A percentile compares a stretch with the other conserved stretches of the same genome.
These are phyloP conservation scores for Microcyclosporella mali DNA, from an alignment of 2,329 filamentous ascomycete genomes.

Conservation along the genomic window DNA sequence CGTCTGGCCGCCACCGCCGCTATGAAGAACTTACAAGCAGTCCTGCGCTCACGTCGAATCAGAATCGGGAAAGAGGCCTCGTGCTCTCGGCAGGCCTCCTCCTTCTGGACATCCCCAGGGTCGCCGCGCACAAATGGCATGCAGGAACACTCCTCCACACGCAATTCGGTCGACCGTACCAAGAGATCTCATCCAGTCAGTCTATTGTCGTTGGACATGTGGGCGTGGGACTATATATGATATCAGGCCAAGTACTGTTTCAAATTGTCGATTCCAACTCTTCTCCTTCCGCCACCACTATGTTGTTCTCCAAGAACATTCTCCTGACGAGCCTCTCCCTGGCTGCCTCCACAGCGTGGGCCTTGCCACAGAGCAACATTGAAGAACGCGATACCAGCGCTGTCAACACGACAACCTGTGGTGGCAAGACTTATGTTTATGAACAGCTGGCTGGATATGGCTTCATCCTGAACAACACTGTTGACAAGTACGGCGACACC, in stretches of 20 bases:
- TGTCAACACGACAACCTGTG: conserved; percentile 51
- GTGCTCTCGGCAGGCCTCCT: not conserved
- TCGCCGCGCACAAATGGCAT: no score
- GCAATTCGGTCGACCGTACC: no score
- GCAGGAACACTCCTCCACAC: no score
- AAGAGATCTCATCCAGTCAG: no score
- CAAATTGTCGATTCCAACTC: not conserved
- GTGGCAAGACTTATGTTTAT: conserved; percentile 59
- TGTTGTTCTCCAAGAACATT: conserved; percentile 4
- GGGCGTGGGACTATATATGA: not conserved
- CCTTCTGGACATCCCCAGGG: not conserved
- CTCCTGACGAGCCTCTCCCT: conserved; percentile 7
- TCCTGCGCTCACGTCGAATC: not conserved
- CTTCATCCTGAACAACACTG: conserved; percentile 49
- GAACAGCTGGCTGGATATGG: conserved; percentile 62
- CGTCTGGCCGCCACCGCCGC: no score
- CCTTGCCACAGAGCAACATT: not conserved
- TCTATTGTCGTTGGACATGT: no score
- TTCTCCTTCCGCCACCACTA: not conserved
- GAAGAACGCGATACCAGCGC: conserved; percentile 3
- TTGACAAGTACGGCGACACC: conserved; percentile 64
- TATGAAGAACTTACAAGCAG: no score
- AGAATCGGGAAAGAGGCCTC: not conserved
- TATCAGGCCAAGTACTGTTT: not conserved
- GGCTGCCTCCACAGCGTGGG: not conserved